These are phyloP conservation scores for Astrocystis sublimbata DNA, from an alignment of 495 filamentous ascomycete genomes.

Conservation along the genomic window DNA sequence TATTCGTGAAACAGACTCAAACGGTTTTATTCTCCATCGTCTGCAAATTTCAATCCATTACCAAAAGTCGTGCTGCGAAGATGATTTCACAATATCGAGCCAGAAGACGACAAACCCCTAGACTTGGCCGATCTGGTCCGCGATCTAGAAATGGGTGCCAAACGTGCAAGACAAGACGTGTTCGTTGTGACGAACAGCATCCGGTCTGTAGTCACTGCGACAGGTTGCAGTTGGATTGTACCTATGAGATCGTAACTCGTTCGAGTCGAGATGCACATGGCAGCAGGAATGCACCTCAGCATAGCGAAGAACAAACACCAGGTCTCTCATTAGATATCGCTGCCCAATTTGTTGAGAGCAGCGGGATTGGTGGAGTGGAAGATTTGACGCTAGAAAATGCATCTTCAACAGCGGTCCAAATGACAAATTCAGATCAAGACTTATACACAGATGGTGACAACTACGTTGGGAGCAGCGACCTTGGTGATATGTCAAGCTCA, in stretches of 20 bases:
- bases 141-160: conserved; percentile 10
- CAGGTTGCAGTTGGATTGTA: conserved; percentile 13
- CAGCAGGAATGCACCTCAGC: not conserved
- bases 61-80: too few relatives aligned
- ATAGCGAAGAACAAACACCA: not conserved
- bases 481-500: not conserved
- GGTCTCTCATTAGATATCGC: not conserved
- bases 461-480: not conserved
- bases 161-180: conserved; percentile 12
- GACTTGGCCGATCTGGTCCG: conserved; percentile 5
- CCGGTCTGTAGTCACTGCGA: conserved; percentile 2
- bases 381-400: not conserved
- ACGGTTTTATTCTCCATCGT: too few relatives aligned
- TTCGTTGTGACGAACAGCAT: conserved; percentile 12
- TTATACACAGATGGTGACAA: not conserved
- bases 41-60: too few relatives aligned
- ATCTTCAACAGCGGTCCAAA: not conserved
- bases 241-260: not conserved
- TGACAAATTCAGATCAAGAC: not conserved
- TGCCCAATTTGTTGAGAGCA: not conserved
- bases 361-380: not conserved
- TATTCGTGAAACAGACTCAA: too few relatives aligned
- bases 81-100: not conserved
- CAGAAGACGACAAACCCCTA: not conserved
- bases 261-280: not conserved